Evolutionary conservation across 2,329 filamentous ascomycete species (phyloP).

Genomic region (Geosmithia morbida): DNA sequence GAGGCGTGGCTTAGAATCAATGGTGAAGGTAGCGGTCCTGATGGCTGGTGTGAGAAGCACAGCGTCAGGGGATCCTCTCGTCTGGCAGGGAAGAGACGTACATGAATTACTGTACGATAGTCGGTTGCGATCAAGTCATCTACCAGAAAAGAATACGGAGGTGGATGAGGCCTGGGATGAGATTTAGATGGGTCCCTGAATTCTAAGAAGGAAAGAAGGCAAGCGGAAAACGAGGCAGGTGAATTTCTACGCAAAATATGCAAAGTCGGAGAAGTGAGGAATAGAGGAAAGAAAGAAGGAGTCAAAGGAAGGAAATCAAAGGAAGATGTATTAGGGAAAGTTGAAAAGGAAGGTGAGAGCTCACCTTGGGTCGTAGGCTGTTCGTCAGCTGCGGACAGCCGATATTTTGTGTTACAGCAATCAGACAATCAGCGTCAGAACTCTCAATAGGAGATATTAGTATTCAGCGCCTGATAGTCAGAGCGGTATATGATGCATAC

Average conservation of each 20-base stretch:
- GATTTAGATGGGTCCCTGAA: no score
- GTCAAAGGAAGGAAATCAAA: constrained; percentile 1
- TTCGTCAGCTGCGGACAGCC: not conserved
- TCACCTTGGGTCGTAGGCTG: not conserved
- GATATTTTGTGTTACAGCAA: not conserved
- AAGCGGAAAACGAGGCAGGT: not conserved
- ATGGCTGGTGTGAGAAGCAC: not conserved
- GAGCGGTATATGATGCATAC: no score
- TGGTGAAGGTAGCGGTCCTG: not conserved
- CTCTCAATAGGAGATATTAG: no score
- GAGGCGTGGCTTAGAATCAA: not conserved
- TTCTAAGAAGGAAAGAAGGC: not conserved
- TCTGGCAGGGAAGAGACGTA: not conserved
- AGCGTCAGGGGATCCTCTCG: not conserved
- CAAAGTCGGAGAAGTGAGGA: not conserved
- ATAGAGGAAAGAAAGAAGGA: not conserved
- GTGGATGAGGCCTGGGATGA: no score
- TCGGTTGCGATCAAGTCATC: no score
- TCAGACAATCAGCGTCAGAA: no score
- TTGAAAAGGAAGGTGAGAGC: not conserved
- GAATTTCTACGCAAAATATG: not conserved
- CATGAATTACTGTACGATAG: no score
- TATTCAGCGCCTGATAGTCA: no score
- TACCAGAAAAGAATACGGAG: no score
- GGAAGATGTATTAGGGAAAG: not conserved